Percentiles rank a stretch among this genome's conserved stretches.
phyloP scores from a whole-genome alignment of 805 yeast species.

The Yarrowia bubula region DNA sequence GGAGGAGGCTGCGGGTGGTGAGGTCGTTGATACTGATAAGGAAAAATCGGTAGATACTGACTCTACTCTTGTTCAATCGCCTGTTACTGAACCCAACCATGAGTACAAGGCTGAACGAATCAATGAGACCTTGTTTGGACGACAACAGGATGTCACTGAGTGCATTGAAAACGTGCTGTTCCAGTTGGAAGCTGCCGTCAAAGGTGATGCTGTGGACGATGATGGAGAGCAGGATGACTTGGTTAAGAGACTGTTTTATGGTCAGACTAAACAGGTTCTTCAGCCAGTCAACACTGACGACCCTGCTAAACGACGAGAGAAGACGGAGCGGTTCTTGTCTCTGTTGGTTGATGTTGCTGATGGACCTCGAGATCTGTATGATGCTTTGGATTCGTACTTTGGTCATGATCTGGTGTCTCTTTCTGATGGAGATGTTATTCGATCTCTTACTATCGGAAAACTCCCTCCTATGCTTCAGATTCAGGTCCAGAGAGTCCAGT shows the following conservation, averaged over 20 bases:
- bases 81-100: not conserved
- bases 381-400: conserved; percentile 82
- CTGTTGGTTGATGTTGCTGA: conserved; percentile 82
- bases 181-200: conserved; percentile 84
- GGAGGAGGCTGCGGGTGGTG: not conserved
- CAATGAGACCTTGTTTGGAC: conserved; percentile 56
- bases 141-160: conserved; percentile 97
- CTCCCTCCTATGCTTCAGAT: conserved; percentile 83
- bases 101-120: conserved; percentile 23
- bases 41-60: conserved; percentile 14
- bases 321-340: conserved; percentile 74
- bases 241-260: conserved; percentile 77
- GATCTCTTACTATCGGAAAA: conserved; percentile 66
- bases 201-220: conserved; percentile 59
- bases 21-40: not conserved
- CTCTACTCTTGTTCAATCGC: not conserved
- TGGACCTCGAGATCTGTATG: conserved; percentile 85
- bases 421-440: conserved; percentile 67
- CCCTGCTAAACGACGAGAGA: conserved; percentile 47
- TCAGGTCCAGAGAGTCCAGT: conserved; percentile 92
- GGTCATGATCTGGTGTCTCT: conserved; percentile 65
- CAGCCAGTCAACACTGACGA: conserved; percentile 38
- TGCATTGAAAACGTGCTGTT: conserved; percentile 91
- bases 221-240: conserved; percentile 82
- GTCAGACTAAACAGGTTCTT: conserved; percentile 77